A percentile compares a stretch with the other conserved stretches of the same genome.
These are phyloP conservation scores for Silene coronaria DNA, from an alignment of 179 eudicot genomes.

Conservation along the genomic window DNA sequence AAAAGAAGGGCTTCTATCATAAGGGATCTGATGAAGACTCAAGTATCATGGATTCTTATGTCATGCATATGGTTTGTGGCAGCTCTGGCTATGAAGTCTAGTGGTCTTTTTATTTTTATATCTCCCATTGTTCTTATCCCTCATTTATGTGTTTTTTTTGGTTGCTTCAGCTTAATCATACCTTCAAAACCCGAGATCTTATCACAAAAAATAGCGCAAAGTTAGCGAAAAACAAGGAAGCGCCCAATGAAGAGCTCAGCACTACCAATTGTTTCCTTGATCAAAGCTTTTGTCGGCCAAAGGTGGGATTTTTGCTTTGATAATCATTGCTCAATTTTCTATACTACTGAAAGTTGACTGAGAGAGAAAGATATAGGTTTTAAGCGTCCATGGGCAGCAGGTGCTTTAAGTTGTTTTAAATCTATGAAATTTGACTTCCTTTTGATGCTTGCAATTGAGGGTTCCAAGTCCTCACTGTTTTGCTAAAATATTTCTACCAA, in stretches of 20 bases:
- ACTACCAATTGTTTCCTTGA: conserved; percentile 53
- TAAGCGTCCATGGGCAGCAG: not conserved
- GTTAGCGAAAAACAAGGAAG: conserved; percentile 50
- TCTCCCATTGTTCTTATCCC: not conserved
- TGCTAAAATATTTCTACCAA: not conserved
- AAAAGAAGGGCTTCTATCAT: conserved; percentile 81
- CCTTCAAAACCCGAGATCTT: conserved; percentile 60
- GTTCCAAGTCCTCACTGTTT: not conserved
- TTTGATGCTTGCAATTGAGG: not conserved
- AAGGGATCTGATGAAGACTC: conserved; percentile 81
- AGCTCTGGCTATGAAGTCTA: conserved; percentile 3
- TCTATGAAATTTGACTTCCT: not conserved
- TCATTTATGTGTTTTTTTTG: conserved; percentile 11
- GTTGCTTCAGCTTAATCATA: conserved; percentile 70
- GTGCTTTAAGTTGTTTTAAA: not conserved
- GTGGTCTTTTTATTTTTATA: not conserved
- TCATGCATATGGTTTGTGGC: conserved; percentile 72
- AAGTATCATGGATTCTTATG: conserved; percentile 76
- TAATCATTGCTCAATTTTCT: not conserved
- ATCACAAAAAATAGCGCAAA: conserved; percentile 68
- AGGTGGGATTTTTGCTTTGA: conserved; percentile 40
- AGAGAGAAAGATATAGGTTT: not conserved
- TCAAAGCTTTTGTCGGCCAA: conserved; percentile 92
- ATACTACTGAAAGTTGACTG: conserved; percentile 1
- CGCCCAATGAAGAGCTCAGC: conserved; percentile 39